Base-by-base conservation (phyloP, 2,329 filamentous ascomycete genomes). In the Podosphaera fusca region DNA sequence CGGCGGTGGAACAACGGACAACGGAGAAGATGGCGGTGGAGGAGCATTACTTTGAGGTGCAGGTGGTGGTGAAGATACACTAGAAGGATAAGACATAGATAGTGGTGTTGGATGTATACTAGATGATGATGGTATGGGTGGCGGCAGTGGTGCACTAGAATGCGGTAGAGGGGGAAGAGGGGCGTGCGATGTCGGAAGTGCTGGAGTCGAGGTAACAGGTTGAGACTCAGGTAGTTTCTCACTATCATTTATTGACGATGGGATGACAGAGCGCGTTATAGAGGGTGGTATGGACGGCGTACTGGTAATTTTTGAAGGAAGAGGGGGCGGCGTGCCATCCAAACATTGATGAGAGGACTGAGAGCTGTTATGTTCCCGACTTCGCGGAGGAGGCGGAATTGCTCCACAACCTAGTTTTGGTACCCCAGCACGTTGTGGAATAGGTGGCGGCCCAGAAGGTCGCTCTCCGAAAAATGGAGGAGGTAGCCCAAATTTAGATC, bases 381-480 rank as follows among this genome's bases (percentile, higher is more conserved):
- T 69, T 60, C 69, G 69, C 60, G 66, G 71, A 57, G 72, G 73
- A 53, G 76, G 75, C 33, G 79, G 84, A 31, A 52, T 4, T 9
- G 30, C 33, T 52, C 10, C 50, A 52, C 33, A 12, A 8, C 85
- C 84, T 36, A 85, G 85, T 60, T 87, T 86, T 21, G 82, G 79
- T 42, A 81, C 74, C 35, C 79, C 80, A 31, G 50, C 12, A 61
- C 85, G 80, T 67, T 76, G 81, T 42, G 85, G 85, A 31, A 86
- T 82, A 55, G 84, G 81, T n/a, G 86, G 85, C 45, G 85, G 82
- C n/a, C 74, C 74, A 49, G 79, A 72, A 60, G 72, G 78, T 60
- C 79, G 71, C 64, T 82, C 79, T 51, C 84, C 83, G 54, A 76
- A 66, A 65, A 94, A 94, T 2, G 86, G 80, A 5, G 89, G 88